Evolutionary conservation across 2,329 filamentous ascomycete species (phyloP).

Genomic region (Botrytis deweyae): DNA sequence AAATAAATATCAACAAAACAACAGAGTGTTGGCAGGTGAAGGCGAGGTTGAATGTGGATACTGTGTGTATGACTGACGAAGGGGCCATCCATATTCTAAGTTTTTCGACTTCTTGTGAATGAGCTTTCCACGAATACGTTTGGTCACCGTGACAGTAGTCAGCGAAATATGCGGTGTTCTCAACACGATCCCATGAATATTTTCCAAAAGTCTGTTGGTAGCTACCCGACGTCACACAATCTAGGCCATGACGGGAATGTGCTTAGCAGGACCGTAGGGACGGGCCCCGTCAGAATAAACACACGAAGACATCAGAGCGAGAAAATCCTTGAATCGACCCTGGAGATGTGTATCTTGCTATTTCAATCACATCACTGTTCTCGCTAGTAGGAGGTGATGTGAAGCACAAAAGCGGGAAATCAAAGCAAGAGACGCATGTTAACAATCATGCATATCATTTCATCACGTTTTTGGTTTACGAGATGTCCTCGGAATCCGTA

Average conservation of each 20-base stretch:
- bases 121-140: neutral
- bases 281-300: constrained; percentile 19
- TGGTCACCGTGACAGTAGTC: constrained; percentile 14
- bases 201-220: constrained; percentile 11
- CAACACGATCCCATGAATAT: neutral
- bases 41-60: neutral
- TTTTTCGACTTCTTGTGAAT: neutral
- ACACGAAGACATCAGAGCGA: neutral
- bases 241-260: constrained; percentile 11
- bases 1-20: constrained; percentile 1
- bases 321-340: neutral
- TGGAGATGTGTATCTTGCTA: neutral
- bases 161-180: constrained; percentile 13
- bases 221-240: constrained; percentile 17
- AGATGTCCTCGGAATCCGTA: constrained; percentile 19
- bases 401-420: neutral
- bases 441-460: constrained; percentile 1
- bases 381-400: too few relatives aligned
- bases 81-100: neutral
- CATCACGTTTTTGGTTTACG: neutral
- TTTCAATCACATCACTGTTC: neutral
- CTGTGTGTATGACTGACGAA: neutral
- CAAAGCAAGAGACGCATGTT: constrained; percentile 11
- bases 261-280: constrained; percentile 22
- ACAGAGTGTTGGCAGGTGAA: constrained; percentile 7